These are phyloP conservation scores for Solanum lycopersicoides DNA, from an alignment of 257 asterid genomes.

Conservation along the genomic window DNA sequence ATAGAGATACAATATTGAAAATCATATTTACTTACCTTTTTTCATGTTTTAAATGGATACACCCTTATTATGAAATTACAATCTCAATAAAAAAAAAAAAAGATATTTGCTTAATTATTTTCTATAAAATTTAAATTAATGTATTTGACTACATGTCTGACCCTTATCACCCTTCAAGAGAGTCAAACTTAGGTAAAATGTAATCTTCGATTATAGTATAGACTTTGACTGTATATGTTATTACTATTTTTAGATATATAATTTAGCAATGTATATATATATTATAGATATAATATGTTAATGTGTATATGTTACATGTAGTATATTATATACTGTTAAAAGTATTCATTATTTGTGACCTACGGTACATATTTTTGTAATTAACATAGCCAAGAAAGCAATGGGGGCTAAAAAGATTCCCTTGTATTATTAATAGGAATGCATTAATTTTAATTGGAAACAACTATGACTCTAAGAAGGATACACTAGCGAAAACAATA, in stretches of 20 bases:
- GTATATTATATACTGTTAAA: background rate
- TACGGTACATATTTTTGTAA: background rate
- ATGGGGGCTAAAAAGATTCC: too few species aligned
- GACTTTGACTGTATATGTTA: too few species aligned
- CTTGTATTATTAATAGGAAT: too few species aligned
- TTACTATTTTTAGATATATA: too few species aligned
- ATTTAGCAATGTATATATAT: background rate
- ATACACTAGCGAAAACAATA: too few species aligned
- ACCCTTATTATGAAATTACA: background rate
- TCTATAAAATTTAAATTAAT: background rate
- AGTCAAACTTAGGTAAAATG: background rate
- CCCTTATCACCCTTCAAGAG: background rate
- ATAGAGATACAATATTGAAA: background rate
- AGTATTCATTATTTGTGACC: background rate
- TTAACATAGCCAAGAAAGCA: too few species aligned
- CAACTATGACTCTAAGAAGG: too few species aligned
- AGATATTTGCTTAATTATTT: rapidly evolving
- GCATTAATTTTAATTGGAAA: too few species aligned
- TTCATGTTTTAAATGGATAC: background rate
- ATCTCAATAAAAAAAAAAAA: background rate
- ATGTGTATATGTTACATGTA: background rate
- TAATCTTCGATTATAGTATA: background rate
- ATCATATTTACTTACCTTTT: background rate
- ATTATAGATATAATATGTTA: background rate
- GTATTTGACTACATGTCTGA: background rate